Percentiles rank a stretch among this genome's conserved stretches.
phyloP scores from a whole-genome alignment of 805 yeast genomes.

The Kodamaea neixiangensis region DNA sequence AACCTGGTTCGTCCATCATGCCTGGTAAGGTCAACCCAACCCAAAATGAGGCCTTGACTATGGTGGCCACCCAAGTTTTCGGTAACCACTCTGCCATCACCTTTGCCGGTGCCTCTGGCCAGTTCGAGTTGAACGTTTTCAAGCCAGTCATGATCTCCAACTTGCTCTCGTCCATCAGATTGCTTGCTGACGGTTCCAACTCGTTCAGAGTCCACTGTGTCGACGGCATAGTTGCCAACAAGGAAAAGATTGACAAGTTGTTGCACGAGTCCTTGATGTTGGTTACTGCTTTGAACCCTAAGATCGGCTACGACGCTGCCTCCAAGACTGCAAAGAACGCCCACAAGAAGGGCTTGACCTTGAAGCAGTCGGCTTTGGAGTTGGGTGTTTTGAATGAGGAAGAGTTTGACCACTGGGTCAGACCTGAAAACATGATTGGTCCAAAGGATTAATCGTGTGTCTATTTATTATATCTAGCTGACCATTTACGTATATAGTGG shows the following conservation, averaged over 20 bases:
- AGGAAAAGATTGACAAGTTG: slow-evolving; percentile 79
- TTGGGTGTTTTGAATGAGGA: slow-evolving; percentile 78
- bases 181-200: slow-evolving; percentile 83
- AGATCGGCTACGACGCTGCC: slow-evolving; percentile 97
- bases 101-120: slow-evolving; percentile 98
- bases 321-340: slow-evolving; percentile 98
- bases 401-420: slow-evolving; percentile 95
- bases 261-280: slow-evolving; percentile 96
- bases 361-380: slow-evolving; percentile 93
- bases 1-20: slow-evolving; percentile 99
- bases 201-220: slow-evolving; percentile 96
- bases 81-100: slow-evolving; percentile 96
- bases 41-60: slow-evolving; percentile 97
- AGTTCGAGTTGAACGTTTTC: slow-evolving; percentile 96
- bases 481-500: neutral
- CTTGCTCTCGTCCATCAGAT: slow-evolving; percentile 82
- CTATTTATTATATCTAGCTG: neutral
- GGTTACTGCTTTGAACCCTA: slow-evolving; percentile 97
- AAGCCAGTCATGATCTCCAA: slow-evolving; percentile 95
- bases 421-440: slow-evolving; percentile 97
- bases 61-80: slow-evolving; percentile 97
- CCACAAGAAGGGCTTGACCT: slow-evolving; percentile 94
- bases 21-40: slow-evolving; percentile 99
- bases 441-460: slow-evolving; percentile 58
- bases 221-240: slow-evolving; percentile 89